Conservation (phyloP, 1,284 basidiomycete genomes). For the Heterobasidion occidentale region DNA sequence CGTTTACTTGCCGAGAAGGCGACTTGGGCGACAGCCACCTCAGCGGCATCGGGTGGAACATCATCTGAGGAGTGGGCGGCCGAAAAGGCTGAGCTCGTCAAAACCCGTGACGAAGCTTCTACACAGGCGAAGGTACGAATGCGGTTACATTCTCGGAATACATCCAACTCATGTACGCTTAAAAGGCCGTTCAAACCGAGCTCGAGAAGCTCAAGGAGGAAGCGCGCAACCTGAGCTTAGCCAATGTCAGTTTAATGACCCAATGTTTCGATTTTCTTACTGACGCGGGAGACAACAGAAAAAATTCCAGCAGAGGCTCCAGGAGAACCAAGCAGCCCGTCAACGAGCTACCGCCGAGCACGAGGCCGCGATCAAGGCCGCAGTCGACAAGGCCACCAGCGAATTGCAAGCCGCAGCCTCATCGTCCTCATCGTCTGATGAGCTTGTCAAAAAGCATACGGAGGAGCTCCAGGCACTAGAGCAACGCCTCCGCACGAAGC, state of each 20-base stretch:
- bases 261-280: background rate
- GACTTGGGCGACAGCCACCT: conserved; percentile 11
- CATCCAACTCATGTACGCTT: too few species aligned
- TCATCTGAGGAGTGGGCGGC: conserved; percentile 37
- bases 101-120: conserved; percentile 52
- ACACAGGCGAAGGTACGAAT: conserved; percentile 43
- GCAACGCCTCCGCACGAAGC: conserved; percentile 40
- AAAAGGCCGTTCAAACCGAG: conserved; percentile 37
- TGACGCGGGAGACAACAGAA: conserved; percentile 6
- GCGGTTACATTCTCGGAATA: background rate
- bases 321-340: conserved; percentile 27
- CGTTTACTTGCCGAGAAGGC: conserved; percentile 52
- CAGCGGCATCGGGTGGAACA: conserved; percentile 16
- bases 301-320: conserved; percentile 36
- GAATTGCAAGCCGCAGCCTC: conserved; percentile 28
- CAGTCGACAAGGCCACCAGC: conserved; percentile 44
- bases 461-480: conserved; percentile 52
- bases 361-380: conserved; percentile 40
- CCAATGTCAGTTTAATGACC: conserved; percentile 22
- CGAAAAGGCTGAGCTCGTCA: conserved; percentile 49
- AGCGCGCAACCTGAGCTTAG: conserved; percentile 29
- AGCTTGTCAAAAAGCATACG: conserved; percentile 41
- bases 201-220: conserved; percentile 39
- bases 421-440: conserved; percentile 23
- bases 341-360: conserved; percentile 30